Evolutionary conservation across 305 asterid species (phyloP).

Genomic region (Rubia peregrina): DNA sequence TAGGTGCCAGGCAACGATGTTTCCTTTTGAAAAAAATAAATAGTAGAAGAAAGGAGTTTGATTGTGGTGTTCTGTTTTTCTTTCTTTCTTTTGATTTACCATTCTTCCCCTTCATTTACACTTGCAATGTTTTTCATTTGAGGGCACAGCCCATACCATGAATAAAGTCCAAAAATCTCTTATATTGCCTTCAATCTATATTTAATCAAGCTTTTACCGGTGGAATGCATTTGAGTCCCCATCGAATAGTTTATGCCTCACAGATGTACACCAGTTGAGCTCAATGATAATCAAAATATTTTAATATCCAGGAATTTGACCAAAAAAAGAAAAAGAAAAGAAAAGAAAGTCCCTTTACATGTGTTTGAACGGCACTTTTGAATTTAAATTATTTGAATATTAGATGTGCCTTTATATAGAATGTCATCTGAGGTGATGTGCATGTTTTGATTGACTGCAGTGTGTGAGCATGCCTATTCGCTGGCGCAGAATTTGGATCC

Average conservation of each 20-base stretch:
- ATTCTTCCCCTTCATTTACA: neutral
- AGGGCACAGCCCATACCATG: neutral
- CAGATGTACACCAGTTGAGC: neutral
- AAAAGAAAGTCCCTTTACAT: neutral
- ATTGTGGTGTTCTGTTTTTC: too few relatives aligned
- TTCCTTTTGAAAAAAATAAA: too few relatives aligned
- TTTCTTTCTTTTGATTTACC: neutral
- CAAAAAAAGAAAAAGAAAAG: neutral
- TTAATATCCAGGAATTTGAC: neutral
- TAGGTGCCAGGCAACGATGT: neutral
- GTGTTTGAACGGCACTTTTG: neutral
- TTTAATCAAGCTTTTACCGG: neutral
- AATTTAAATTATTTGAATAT: neutral
- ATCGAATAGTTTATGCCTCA: neutral
- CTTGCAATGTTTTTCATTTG: neutral
- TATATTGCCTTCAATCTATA: neutral
- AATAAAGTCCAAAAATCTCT: neutral
- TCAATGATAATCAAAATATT: neutral
- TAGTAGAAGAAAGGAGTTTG: neutral
- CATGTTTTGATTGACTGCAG: slow-evolving; percentile 38
- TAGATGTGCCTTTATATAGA: neutral
- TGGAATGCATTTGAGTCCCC: neutral
- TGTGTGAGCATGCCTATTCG: slow-evolving; percentile 95
- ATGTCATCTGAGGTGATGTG: neutral
- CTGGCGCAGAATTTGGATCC: slow-evolving; percentile 97